These are phyloP conservation scores for Pseudogymnoascus sp. DNA, from an alignment of 2,329 filamentous ascomycete species.

Conservation along the genomic window DNA sequence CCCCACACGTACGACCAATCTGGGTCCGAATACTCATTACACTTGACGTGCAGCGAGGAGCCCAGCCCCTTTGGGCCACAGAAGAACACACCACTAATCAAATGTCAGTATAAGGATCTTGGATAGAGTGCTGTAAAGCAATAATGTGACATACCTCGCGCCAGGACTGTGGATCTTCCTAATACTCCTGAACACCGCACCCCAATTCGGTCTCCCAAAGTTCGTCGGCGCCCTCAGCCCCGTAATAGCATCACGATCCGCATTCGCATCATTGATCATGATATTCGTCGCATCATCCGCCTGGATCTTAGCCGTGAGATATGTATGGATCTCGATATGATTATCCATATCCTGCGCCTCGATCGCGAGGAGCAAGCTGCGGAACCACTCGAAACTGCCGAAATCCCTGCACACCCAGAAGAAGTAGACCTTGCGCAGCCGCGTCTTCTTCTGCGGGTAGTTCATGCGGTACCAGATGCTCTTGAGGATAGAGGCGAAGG, in stretches of 20 bases:
- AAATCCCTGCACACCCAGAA: slow-evolving; percentile 90
- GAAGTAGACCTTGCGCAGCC: slow-evolving; percentile 81
- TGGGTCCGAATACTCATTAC: slow-evolving; percentile 81
- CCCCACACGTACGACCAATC: slow-evolving; percentile 50
- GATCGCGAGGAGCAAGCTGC: slow-evolving; percentile 73
- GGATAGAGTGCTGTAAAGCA: slow-evolving; percentile 72
- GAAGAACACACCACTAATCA: slow-evolving; percentile 61
- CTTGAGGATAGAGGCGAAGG: slow-evolving; percentile 79
- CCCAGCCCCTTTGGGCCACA: slow-evolving; percentile 76
- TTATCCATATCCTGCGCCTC: slow-evolving; percentile 79
- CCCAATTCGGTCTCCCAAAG: slow-evolving; percentile 82
- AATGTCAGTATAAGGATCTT: slow-evolving; percentile 73
- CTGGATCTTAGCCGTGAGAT: slow-evolving; percentile 81
- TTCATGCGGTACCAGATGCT: slow-evolving; percentile 93
- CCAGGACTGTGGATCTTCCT: slow-evolving; percentile 67
- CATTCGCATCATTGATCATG: slow-evolving; percentile 85
- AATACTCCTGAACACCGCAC: slow-evolving; percentile 80
- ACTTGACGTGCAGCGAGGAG: slow-evolving; percentile 70
- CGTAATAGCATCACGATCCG: slow-evolving; percentile 77
- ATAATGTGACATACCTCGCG: slow-evolving; percentile 80
- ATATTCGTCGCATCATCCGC: slow-evolving; percentile 81
- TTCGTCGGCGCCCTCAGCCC: slow-evolving; percentile 75
- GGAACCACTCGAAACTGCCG: slow-evolving; percentile 84
- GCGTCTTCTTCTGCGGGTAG: slow-evolving; percentile 71
- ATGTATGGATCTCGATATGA: slow-evolving; percentile 83